Evolutionary conservation across 2,329 filamentous ascomycete genomes (phyloP).

Genomic region (Fusarium domesticum): DNA sequence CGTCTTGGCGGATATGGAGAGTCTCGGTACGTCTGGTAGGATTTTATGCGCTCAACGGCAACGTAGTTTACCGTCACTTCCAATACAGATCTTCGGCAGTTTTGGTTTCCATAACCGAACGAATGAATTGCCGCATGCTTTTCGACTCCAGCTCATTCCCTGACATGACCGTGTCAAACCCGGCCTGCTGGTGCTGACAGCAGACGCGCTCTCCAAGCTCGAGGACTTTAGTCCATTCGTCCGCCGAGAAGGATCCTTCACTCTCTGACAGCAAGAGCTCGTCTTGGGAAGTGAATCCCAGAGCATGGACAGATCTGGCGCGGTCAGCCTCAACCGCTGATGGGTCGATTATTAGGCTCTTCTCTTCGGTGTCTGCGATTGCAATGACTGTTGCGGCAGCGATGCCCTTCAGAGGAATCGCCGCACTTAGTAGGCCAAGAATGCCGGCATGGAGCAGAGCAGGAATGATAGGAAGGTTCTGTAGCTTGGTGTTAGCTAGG

Average conservation of each 20-base stretch:
- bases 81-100: conserved; percentile 54
- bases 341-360: conserved; percentile 56
- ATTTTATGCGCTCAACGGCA: conserved; percentile 9
- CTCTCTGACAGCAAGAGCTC: conserved; percentile 78
- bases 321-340: conserved; percentile 58
- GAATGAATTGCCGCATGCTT: conserved; percentile 58
- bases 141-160: conserved; percentile 44
- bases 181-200: conserved; percentile 42
- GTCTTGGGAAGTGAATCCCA: conserved; percentile 73
- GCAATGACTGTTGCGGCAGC: conserved; percentile 65
- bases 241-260: conserved; percentile 71
- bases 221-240: conserved; percentile 71
- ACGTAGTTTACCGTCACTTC: conserved; percentile 42
- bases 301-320: conserved; percentile 73
- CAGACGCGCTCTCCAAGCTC: conserved; percentile 65
- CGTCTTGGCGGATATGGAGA: conserved; percentile 13
- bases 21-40: conserved; percentile 5
- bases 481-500: conserved; percentile 13
- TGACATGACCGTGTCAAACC: conserved; percentile 43
- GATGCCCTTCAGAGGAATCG: conserved; percentile 74
- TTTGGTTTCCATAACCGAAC: conserved; percentile 58
- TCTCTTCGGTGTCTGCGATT: conserved; percentile 44
- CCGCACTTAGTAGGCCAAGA: conserved; percentile 75
- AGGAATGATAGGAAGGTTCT: conserved; percentile 79
- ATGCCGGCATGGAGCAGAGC: conserved; percentile 77